Conservation (phyloP, 495 filamentous ascomycete species). For the Podospora pseudocomata region DNA sequence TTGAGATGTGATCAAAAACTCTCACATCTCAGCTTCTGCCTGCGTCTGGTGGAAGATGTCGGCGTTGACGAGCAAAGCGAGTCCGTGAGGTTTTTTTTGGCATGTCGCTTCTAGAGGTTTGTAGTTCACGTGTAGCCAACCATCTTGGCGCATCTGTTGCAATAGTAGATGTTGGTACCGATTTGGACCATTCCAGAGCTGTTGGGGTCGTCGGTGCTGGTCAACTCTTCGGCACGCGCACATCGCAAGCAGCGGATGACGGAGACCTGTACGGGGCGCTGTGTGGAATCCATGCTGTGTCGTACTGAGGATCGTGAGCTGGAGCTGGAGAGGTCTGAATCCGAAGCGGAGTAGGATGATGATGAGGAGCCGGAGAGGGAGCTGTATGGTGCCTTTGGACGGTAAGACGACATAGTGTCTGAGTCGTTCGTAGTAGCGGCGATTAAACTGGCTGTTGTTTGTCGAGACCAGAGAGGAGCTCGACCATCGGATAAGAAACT, state of each 20-base stretch:
- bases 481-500: slow-evolving; percentile 10
- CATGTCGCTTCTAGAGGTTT: neutral
- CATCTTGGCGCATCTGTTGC: slow-evolving; percentile 66
- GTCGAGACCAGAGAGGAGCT: slow-evolving; percentile 9
- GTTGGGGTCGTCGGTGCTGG: slow-evolving; percentile 51
- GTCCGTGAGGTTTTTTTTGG: neutral
- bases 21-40: neutral
- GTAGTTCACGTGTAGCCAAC: slow-evolving; percentile 64
- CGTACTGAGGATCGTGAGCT: slow-evolving; percentile 24
- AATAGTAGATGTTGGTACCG: slow-evolving; percentile 77
- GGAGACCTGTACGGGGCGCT: slow-evolving; percentile 45
- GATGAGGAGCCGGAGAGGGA: slow-evolving; percentile 36
- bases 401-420: slow-evolving; percentile 34
- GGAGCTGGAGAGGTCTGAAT: slow-evolving; percentile 37
- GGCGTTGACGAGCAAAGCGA: neutral
- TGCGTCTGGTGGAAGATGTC: neutral
- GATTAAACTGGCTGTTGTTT: slow-evolving; percentile 4
- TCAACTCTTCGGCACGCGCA: slow-evolving; percentile 52
- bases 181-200: slow-evolving; percentile 61
- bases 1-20: neutral
- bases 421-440: neutral
- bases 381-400: slow-evolving; percentile 38
- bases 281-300: slow-evolving; percentile 43
- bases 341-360: slow-evolving; percentile 38
- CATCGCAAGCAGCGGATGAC: slow-evolving; percentile 54